Base-by-base conservation (phyloP, 768 basidiomycete genomes). In the Lentinus brumalis region DNA sequence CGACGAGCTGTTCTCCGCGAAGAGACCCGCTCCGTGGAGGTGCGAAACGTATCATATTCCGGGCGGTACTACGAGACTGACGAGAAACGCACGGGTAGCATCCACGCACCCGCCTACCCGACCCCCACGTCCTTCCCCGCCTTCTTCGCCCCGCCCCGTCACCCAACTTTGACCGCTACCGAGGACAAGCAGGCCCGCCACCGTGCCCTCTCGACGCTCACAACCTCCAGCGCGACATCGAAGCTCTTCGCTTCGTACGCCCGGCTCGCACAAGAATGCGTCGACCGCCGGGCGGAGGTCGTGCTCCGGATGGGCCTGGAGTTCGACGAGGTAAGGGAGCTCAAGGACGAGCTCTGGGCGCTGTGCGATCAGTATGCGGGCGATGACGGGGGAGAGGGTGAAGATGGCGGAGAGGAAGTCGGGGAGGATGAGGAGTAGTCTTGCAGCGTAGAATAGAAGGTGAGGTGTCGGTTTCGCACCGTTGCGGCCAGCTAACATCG, bases 41-140 rank as follows among this genome's bases (percentile, higher is more conserved):
- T 85, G 66, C 46, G 21, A 26, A 26, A 26, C 21, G 21, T 26
- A 1, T 26, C 21, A 26, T 26, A 26, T 26, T 26, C 21, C 21
- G 21, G 21, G 21, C 21, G 21, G 21, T 26, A 26, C 21, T 26
- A 26, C 21, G 21, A 26, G 21, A 26, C 21, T 26, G 21, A 26
- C 21, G 21, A 26, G 21, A 26, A 26, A 26, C n/a, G 11, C 41
- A 26, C 15, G n/a, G 21, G 40, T 64, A 88, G 84, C 58, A 72
- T 77, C 30, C 82, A 81, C 69, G 72, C 78, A 4, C 72, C 77
- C 8, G 71, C 80, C n/a, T 89, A 83, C 66, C 86, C 87, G 8
- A 70, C 87, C 16, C 83, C 86, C 7, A 79, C 79, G 32, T 87
- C 87, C 7, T 88, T 85, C 69, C 86, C 87, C 6, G 65, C 70